Evolutionary conservation across 257 asterid species (phyloP), one percentile per base, ranked within the genome.

Genomic region (Salvia miltiorrhiza): DNA sequence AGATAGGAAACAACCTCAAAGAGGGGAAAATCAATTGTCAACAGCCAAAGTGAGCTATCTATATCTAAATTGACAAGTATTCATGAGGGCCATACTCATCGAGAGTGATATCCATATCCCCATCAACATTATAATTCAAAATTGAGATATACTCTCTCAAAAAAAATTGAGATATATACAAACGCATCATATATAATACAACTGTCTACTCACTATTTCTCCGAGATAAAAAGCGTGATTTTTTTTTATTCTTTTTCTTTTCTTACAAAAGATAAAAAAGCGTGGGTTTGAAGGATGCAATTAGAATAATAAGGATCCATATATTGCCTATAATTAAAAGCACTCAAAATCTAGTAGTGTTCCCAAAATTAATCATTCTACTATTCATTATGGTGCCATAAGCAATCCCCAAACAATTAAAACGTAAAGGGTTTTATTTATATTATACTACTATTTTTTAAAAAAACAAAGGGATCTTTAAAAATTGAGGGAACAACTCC

Each of bases 21-120:
- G 53, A 37, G 26, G 43, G 76, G 55, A 63, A 57, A 37, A 76
- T 47, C 69, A 76, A 57, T 39, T 56, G 44, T 9, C 67, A 43
- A 69, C 64, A 44, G 53, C 79, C 71, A 61, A 61, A 53, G 67
- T 75, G 75, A 59, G 54, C 70, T 49, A 53, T 61, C 71, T 45
- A 19, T 48, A 21, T 61, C 66, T 43, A 13, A 24, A 75, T 54
- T 55, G 68, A 69, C 76, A 75, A 37, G 62, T 10, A 48, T 60
- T 7, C 17, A 44, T 48, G 44, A 57, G 62, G 67, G 62, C 41
- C 62, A 23, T 23, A 19, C 7, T 65, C 56, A 49, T 21, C 30
- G 55, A 70, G 52, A 57, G 7, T 61, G 63, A 61, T 57, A 30
- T 43, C 43, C 48, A 19, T 55, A 26, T 17, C 4, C 43, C 45